Percentiles rank a stretch among this genome's conserved stretches.
These are phyloP conservation scores for Paramyrothecium roridum DNA, from an alignment of 2,329 filamentous ascomycete species.

Conservation along the genomic window DNA sequence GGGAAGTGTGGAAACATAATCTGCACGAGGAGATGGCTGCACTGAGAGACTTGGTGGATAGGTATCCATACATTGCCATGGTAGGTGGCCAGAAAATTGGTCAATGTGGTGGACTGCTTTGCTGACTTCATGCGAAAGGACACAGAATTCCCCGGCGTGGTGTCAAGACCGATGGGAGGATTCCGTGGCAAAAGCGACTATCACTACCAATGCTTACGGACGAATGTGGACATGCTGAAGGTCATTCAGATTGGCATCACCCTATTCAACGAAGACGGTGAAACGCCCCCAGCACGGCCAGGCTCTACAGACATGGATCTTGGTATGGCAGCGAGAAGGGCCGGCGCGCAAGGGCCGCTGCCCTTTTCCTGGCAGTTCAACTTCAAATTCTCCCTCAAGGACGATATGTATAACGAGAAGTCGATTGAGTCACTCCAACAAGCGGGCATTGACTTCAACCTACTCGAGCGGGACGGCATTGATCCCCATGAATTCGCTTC, in stretches of 20 bases:
- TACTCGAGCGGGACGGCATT: slow-evolving; percentile 84
- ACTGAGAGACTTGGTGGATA: slow-evolving; percentile 78
- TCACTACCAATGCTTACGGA: slow-evolving; percentile 95
- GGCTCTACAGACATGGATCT: slow-evolving; percentile 39
- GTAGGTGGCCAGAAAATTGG: slow-evolving; percentile 48
- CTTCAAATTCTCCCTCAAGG: slow-evolving; percentile 90
- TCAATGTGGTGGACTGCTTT: not conserved
- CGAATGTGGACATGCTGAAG: slow-evolving; percentile 95
- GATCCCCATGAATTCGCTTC: slow-evolving; percentile 86
- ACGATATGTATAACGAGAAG: slow-evolving; percentile 97
- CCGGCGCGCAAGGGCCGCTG: slow-evolving; percentile 48
- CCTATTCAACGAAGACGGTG: slow-evolving; percentile 85
- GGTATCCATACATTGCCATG: slow-evolving; percentile 97
- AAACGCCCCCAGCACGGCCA: slow-evolving; percentile 73
- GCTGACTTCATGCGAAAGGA: slow-evolving; percentile 55
- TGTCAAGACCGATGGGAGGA: slow-evolving; percentile 89
- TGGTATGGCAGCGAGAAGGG: slow-evolving; percentile 32
- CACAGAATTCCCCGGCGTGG: slow-evolving; percentile 97
- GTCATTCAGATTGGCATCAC: slow-evolving; percentile 97
- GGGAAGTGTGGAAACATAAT: slow-evolving; percentile 94
- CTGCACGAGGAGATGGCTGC: slow-evolving; percentile 86
- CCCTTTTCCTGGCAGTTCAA: slow-evolving; percentile 99
- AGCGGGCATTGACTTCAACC: slow-evolving; percentile 87
- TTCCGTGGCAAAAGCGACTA: slow-evolving; percentile 97
- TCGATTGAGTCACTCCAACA: slow-evolving; percentile 89